Base-by-base conservation (phyloP, 176 grass and related monocot genomes). In the Oryza punctata region DNA sequence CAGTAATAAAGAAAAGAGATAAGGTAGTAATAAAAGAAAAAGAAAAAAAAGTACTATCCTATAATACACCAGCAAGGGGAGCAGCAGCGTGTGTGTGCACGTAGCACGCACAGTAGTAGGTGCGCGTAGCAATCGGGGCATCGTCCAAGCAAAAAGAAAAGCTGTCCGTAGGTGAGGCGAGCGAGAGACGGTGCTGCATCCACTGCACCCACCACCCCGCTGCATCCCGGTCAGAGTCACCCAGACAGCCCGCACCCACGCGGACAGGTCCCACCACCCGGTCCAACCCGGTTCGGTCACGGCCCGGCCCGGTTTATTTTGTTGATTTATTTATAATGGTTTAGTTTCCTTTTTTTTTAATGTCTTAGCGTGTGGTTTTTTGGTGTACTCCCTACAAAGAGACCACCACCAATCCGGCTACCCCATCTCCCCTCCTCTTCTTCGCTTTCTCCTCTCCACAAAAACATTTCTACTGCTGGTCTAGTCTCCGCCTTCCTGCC, bases 371-470 rank as follows among this genome's bases (percentile, higher is more conserved):
- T 24, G 57, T 10, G 19, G 65, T 18, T 24, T 84, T 80, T 78
- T 68, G 89, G 75, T 93, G 88, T 93, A 96, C 94, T 88, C 94
- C 94, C 94, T 96, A 91, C 94, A 93, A 93, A 96, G 94, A 91
- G 91, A 96, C 94, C 86, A 87, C 79, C 84, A 87, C 88, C 88
- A 75, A 75, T 69, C 84, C 60, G 41, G 49, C 70, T 72, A 16
- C 89, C 69, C 64, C 75, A 67, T 67, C 49, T 14, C 65, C 75
- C 41, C 71, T n/a, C 12, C 16, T n/a, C n/a, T 24, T 21, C 19
- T 52, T 5, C n/a, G 2, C 7, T 5, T 60, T 67, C 10, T 32
- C 52, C 77, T 82, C 54, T 66, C 14, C 82, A 27, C 77, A 70
- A 70, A 76, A 57, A 66, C 88, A 89, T 86, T 78, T 86, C 73